A percentile compares a stretch with the other conserved stretches of the same genome.
These are phyloP conservation scores for Asterophora parasitica DNA, from an alignment of 768 basidiomycete species.

Conservation along the genomic window DNA sequence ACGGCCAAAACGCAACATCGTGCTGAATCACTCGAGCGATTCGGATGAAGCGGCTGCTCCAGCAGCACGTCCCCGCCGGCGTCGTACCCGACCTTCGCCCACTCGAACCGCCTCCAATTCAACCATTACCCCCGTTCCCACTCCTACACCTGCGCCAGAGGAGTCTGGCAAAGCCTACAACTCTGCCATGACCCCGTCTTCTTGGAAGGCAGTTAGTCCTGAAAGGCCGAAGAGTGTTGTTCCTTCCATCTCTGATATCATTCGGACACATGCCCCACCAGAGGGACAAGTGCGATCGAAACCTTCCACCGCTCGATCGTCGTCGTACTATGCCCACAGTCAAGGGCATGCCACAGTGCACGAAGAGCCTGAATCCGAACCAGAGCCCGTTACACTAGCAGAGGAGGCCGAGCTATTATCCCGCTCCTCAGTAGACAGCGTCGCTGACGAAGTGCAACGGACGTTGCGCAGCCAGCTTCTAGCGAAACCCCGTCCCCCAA, in stretches of 20 bases:
- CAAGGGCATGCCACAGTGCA: constrained; percentile 42
- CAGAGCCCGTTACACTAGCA: constrained; percentile 40
- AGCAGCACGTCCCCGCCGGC: constrained; percentile 27
- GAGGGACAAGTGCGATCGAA: constrained; percentile 46
- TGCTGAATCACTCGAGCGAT: constrained; percentile 31
- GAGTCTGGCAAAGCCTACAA: constrained; percentile 8
- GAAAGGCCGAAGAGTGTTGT: constrained; percentile 45
- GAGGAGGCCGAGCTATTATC: constrained; percentile 65
- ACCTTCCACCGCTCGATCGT: constrained; percentile 38
- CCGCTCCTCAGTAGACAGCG: constrained; percentile 84
- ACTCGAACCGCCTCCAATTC: constrained; percentile 25
- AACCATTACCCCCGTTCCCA: constrained; percentile 11
- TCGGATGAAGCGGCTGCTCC: constrained; percentile 45
- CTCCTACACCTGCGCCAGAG: constrained; percentile 14
- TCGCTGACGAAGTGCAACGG: constrained; percentile 74
- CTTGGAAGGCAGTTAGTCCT: constrained; percentile 11
- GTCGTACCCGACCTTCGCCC: constrained; percentile 29
- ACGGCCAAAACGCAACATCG: constrained; percentile 25
- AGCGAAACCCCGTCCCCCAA: constrained; percentile 29
- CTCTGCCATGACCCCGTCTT: constrained; percentile 4
- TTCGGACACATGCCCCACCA: constrained; percentile 70
- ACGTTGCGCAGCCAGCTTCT: constrained; percentile 60
- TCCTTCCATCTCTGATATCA: constrained; percentile 87
- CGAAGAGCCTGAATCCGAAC: constrained; percentile 55
- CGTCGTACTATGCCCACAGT: constrained; percentile 45